These are phyloP conservation scores for Leptosphaerulina australis DNA, from an alignment of 2,329 filamentous ascomycete genomes.

Conservation along the genomic window DNA sequence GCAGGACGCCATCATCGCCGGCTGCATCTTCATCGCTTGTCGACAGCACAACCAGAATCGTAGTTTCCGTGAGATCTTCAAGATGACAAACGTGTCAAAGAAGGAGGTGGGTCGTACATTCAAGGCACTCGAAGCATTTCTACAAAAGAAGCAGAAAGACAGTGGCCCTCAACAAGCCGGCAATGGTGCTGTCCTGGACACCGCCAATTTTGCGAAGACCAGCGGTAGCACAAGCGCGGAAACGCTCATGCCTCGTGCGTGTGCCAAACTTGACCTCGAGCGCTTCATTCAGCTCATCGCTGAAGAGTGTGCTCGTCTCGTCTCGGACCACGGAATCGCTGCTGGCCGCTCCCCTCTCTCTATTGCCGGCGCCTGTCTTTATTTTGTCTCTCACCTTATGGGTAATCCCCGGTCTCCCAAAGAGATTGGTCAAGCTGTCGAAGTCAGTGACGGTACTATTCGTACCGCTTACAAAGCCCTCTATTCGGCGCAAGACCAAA, in stretches of 20 bases:
- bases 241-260: slow-evolving; percentile 88
- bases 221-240: slow-evolving; percentile 74
- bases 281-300: slow-evolving; percentile 81
- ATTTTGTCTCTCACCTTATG: slow-evolving; percentile 89
- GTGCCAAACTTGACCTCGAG: slow-evolving; percentile 77
- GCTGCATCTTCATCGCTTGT: slow-evolving; percentile 97
- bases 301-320: slow-evolving; percentile 76
- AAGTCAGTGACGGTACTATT: slow-evolving; percentile 96
- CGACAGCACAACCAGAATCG: slow-evolving; percentile 85
- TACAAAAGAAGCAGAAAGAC: slow-evolving; percentile 66
- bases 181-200: slow-evolving; percentile 53
- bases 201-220: slow-evolving; percentile 66
- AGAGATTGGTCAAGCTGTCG: slow-evolving; percentile 81
- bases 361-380: slow-evolving; percentile 93
- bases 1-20: slow-evolving; percentile 90
- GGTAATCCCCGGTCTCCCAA: slow-evolving; percentile 79
- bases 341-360: slow-evolving; percentile 93
- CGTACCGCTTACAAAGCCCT: slow-evolving; percentile 93
- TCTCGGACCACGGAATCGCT: slow-evolving; percentile 77
- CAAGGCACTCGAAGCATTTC: slow-evolving; percentile 87
- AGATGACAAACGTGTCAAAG: slow-evolving; percentile 90
- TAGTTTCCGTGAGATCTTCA: slow-evolving; percentile 93
- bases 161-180: slow-evolving; percentile 30
- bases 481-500: slow-evolving; percentile 72
- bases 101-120: slow-evolving; percentile 97